These are phyloP conservation scores for Nitzschia putrida DNA, from an alignment of 108 stramenopile genomes.

Conservation along the genomic window DNA sequence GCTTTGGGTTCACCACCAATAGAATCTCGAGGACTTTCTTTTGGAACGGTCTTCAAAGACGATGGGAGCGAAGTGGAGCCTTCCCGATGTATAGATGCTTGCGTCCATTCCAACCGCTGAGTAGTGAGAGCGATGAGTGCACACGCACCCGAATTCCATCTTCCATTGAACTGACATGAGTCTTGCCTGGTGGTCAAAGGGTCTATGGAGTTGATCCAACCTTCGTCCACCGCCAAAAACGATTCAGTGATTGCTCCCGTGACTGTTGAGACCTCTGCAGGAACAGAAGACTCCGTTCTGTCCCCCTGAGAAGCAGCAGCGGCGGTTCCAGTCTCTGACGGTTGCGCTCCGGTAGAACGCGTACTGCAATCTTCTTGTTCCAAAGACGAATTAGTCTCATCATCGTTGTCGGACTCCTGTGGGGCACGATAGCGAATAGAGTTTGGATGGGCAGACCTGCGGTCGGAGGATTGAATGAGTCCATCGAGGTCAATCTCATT, in stretches of 20 bases:
- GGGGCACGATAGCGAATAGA: slow-evolving; percentile 81
- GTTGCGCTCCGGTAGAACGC: slow-evolving; percentile 10
- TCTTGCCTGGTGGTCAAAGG: slow-evolving; percentile 79
- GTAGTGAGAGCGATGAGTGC: slow-evolving; percentile 73
- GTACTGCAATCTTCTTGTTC: slow-evolving; percentile 7
- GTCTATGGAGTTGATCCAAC: slow-evolving; percentile 88
- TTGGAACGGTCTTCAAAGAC: slow-evolving; percentile 71
- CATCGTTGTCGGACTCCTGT: slow-evolving; percentile 60
- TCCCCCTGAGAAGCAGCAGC: slow-evolving; percentile 18
- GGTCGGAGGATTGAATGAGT: slow-evolving; percentile 66
- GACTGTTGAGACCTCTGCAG: slow-evolving; percentile 68
- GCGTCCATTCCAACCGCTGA: slow-evolving; percentile 78
- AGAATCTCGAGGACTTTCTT: slow-evolving; percentile 66
- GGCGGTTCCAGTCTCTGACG: slow-evolving; percentile 19
- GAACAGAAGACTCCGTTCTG: slow-evolving; percentile 58
- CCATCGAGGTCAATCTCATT: slow-evolving; percentile 83
- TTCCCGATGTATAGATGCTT: slow-evolving; percentile 36
- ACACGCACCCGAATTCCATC: slow-evolving; percentile 89
- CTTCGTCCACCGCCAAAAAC: slow-evolving; percentile 82
- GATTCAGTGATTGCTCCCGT: slow-evolving; percentile 73
- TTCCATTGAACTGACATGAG: slow-evolving; percentile 75
- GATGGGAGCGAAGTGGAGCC: slow-evolving; percentile 52
- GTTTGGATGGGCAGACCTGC: slow-evolving; percentile 54
- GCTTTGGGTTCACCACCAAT: slow-evolving; percentile 56
- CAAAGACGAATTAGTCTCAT: slow-evolving; percentile 44